Evolutionary conservation across 208 protist species (phyloP).

Genomic region (Trypanosoma theileri): DNA sequence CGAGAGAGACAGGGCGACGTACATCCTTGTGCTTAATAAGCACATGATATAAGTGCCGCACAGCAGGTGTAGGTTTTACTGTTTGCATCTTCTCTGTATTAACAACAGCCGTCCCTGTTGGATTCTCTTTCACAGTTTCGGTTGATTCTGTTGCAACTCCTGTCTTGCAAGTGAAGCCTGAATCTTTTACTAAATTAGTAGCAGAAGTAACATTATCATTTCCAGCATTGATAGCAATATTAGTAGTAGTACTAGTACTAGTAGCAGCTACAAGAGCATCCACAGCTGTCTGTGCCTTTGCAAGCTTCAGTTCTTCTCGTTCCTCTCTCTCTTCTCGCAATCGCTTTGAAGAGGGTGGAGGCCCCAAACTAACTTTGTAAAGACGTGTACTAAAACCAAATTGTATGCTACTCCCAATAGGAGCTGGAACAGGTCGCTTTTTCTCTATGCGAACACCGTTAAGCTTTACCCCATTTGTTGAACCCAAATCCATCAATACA

Average conservation of each 20-base stretch:
- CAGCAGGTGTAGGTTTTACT: not conserved
- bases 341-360: conserved; percentile 45
- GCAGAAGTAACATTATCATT: not conserved
- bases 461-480: conserved; percentile 79
- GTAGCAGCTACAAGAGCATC: too few species aligned
- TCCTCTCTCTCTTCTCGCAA: conserved; percentile 35
- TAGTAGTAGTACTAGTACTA: not conserved
- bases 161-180: too few species aligned
- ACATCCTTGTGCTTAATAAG: conserved; percentile 90
- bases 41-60: conserved; percentile 76
- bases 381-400: conserved; percentile 77
- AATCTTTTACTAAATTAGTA: conserved; percentile 3
- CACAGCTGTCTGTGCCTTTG: not conserved
- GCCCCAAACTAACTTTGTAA: conserved; percentile 68
- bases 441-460: conserved; percentile 60
- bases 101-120: not conserved
- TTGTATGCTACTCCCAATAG: conserved; percentile 55
- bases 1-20: conserved; percentile 59
- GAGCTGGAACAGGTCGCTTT: conserved; percentile 56
- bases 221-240: not conserved
- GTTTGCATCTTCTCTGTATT: not conserved
- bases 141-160: not conserved
- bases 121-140: not conserved
- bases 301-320: not conserved
- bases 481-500: conserved; percentile 84